phyloP scores from a whole-genome alignment of 78 protist species.

The Chrysochromulina parva region DNA sequence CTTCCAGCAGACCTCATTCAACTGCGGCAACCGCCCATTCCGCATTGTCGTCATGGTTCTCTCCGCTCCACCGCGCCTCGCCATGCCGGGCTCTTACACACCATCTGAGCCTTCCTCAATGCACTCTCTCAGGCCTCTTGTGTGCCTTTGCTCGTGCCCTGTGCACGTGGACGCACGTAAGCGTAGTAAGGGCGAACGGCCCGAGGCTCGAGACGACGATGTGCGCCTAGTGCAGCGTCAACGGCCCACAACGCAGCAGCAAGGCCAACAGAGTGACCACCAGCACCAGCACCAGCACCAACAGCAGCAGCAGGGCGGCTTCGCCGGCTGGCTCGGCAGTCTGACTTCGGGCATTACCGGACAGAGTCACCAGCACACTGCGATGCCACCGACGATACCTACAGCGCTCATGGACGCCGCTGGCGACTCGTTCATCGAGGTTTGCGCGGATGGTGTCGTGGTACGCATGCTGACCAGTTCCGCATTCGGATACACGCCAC shows the following conservation, averaged over 20 bases:
- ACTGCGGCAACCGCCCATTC: background rate
- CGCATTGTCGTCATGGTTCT: background rate
- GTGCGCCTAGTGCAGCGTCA: conserved; percentile 9
- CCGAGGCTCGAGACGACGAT: background rate
- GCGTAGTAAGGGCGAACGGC: background rate
- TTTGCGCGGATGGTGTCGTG: background rate
- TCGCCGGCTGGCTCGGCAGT: too few relatives aligned
- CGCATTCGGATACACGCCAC: background rate
- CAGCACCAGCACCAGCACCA: too few relatives aligned
- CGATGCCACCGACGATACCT: background rate
- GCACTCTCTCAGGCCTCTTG: background rate
- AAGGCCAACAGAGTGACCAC: too few relatives aligned
- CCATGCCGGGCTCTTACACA: too few relatives aligned
- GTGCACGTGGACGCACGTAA: conserved; percentile 14
- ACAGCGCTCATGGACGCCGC: background rate
- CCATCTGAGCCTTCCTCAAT: too few relatives aligned
- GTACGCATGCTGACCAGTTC: background rate
- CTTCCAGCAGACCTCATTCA: background rate
- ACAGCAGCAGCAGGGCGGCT: too few relatives aligned
- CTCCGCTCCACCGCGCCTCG: too few relatives aligned
- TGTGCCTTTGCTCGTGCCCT: background rate
- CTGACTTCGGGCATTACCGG: too few relatives aligned
- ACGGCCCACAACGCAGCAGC: background rate
- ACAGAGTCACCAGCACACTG: too few relatives aligned
- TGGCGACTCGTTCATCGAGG: background rate